These are phyloP conservation scores for Ascochyta viciae-villosae DNA, from an alignment of 2,329 filamentous ascomycete genomes.

Conservation along the genomic window DNA sequence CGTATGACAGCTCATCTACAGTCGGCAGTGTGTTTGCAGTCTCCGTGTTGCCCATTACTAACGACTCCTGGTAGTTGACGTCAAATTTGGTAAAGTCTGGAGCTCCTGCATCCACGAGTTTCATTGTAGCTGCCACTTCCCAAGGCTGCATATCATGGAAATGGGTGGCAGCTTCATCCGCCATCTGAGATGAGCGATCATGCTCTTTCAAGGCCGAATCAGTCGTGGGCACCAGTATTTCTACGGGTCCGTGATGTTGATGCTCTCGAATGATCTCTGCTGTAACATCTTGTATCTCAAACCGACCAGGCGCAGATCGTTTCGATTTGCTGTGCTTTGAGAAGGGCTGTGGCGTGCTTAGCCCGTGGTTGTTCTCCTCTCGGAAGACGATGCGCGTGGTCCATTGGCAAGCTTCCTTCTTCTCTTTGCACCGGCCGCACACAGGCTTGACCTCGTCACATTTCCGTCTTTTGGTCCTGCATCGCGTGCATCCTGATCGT, in stretches of 20 bases:
- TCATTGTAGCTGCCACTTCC: background rate
- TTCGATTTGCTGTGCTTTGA: background rate
- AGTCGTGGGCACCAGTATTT: background rate
- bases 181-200: background rate
- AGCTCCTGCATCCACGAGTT: background rate
- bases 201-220: background rate
- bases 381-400: conserved; percentile 27
- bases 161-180: background rate
- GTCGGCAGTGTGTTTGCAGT: background rate
- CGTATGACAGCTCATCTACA: background rate
- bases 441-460: conserved; percentile 28
- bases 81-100: background rate
- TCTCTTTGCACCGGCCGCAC: conserved; percentile 24
- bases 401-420: conserved; percentile 25
- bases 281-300: background rate
- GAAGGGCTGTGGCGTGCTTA: background rate
- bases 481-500: conserved; percentile 1
- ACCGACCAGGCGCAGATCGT: background rate
- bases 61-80: background rate
- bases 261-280: background rate
- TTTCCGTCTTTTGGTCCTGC: conserved; percentile 24
- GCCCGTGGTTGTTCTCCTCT: conserved; percentile 7
- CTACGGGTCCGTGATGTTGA: background rate
- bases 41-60: too few relatives aligned
- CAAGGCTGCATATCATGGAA: background rate